phyloP scores from a whole-genome alignment of 225 moss, liverwort and hornwort genomes.

The Polytrichum formosum region DNA sequence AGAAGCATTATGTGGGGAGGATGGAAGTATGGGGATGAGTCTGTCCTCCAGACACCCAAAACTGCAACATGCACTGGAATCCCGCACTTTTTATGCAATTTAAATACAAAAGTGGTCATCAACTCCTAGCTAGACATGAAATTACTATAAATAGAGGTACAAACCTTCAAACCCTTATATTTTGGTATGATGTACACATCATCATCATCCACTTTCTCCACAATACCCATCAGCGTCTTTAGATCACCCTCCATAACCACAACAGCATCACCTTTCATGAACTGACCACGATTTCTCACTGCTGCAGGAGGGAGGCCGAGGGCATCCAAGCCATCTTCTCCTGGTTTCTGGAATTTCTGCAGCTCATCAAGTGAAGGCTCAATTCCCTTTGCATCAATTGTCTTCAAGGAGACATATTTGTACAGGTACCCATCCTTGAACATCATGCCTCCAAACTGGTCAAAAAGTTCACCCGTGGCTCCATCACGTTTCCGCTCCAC shows the following conservation, averaged over 20 bases:
- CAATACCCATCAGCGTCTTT: conserved; percentile 80
- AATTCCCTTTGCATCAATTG: conserved; percentile 87
- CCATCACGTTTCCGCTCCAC: conserved; percentile 90
- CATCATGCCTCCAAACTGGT: conserved; percentile 87
- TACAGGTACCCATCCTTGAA: conserved; percentile 97
- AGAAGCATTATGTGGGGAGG: too few species aligned
- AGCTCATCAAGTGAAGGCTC: conserved; percentile 90
- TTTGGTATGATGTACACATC: conserved; percentile 78
- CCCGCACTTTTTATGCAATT: too few species aligned
- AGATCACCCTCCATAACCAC: conserved; percentile 91
- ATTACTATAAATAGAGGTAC: neutral
- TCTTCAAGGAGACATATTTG: conserved; percentile 81
- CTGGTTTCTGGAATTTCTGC: conserved; percentile 93
- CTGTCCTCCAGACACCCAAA: too few species aligned
- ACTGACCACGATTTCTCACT: conserved; percentile 72
- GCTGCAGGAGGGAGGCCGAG: conserved; percentile 76
- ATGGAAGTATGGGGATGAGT: too few species aligned
- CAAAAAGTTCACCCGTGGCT: conserved; percentile 88
- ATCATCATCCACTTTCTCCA: conserved; percentile 93
- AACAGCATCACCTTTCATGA: conserved; percentile 92
- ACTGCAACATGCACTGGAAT: too few species aligned
- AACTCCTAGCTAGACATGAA: too few species aligned
- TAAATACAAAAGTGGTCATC: too few species aligned
- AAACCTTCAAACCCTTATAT: conserved; percentile 59
- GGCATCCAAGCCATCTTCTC: conserved; percentile 77